Conservation (phyloP, 2,329 filamentous ascomycete species). For the Cladosporium austrohemisphaericum region DNA sequence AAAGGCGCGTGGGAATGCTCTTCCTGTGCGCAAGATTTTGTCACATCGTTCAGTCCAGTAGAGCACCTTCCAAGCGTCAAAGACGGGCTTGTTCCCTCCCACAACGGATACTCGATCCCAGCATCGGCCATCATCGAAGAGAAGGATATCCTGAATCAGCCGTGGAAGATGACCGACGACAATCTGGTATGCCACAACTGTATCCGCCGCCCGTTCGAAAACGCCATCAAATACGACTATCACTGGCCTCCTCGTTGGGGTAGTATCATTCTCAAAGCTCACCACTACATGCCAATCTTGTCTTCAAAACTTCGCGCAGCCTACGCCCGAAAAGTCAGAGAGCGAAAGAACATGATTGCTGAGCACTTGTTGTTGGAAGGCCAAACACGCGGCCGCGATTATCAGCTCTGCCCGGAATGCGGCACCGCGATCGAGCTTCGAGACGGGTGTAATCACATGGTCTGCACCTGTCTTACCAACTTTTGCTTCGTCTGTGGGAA, state of each 20-base stretch:
- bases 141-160: no score
- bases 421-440: neutral
- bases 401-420: neutral
- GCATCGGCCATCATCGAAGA: no score
- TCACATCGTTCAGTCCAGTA: no score
- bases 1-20: no score
- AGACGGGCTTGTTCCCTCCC: no score
- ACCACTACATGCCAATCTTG: neutral
- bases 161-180: no score
- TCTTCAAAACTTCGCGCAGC: neutral
- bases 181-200: neutral
- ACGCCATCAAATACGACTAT: neutral
- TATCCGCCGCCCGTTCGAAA: neutral
- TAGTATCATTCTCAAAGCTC: neutral
- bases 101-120: no score
- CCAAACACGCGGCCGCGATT: neutral
- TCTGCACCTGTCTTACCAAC: neutral
- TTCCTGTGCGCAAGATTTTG: no score
- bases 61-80: no score
- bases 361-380: neutral
- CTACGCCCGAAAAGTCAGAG: neutral
- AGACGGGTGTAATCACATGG: neutral
- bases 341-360: neutral
- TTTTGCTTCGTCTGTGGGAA: slow-evolving; percentile 1
- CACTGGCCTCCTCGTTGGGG: neutral